A percentile compares a stretch with the other conserved stretches of the same genome.
Conservation (phyloP, 2,329 filamentous ascomycete species). For the Sclerotinia minor region DNA sequence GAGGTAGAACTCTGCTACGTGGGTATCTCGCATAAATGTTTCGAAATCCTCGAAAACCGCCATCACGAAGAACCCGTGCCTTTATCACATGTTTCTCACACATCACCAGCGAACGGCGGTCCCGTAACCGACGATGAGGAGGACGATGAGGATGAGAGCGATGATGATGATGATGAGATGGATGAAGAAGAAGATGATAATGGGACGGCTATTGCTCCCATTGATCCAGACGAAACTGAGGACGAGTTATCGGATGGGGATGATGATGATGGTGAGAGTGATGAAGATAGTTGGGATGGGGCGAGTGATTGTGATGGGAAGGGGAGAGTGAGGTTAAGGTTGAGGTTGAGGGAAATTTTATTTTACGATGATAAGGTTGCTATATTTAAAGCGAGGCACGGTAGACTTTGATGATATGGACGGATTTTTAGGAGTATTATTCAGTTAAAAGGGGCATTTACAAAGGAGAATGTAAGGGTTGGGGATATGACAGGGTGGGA, state of each 20-base stretch:
- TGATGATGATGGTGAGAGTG: conserved; percentile 41
- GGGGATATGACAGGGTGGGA: conserved; percentile 7
- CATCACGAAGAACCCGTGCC: conserved; percentile 46
- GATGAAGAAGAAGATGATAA: conserved; percentile 46
- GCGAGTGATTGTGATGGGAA: conserved; percentile 48
- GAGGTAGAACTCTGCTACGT: conserved; percentile 78
- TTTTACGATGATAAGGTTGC: conserved; percentile 84
- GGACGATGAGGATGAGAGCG: conserved; percentile 50
- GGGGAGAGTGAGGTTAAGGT: conserved; percentile 53
- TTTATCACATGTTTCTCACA: conserved; percentile 34
- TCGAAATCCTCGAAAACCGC: conserved; percentile 71
- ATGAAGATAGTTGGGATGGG: conserved; percentile 53
- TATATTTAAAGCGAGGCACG: conserved; percentile 69
- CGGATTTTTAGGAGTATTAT: neutral
- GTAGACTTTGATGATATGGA: conserved; percentile 32
- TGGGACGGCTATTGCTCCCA: conserved; percentile 38
- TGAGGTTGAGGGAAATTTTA: conserved; percentile 74
- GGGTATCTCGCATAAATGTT: conserved; percentile 75
- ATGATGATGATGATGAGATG: conserved; percentile 48
- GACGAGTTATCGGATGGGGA: conserved; percentile 46
- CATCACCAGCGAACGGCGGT: conserved; percentile 42
- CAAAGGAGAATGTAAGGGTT: neutral
- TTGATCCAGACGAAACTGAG: conserved; percentile 44
- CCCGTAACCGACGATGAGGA: conserved; percentile 48
- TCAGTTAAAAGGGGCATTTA: neutral